A percentile compares a stretch with the other conserved stretches of the same genome.
Evolutionary conservation across 208 protist species (phyloP).

Genomic region (Acanthamoeba castellanii): DNA sequence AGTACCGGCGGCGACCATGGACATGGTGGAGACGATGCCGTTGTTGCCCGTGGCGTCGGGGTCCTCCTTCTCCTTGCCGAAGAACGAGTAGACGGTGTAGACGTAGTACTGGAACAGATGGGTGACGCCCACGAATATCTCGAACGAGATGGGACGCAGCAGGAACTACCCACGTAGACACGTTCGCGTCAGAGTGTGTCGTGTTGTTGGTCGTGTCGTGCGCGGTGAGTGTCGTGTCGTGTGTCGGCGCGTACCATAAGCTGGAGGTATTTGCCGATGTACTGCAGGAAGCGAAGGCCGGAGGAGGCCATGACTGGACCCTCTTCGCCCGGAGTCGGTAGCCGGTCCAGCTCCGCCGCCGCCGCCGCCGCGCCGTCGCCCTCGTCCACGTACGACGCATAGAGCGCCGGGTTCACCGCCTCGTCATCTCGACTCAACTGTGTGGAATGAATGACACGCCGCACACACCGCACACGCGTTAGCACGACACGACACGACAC

Average conservation of each 20-base stretch:
- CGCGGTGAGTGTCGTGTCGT: not conserved
- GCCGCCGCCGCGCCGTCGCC: not conserved
- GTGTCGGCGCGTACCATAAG: not conserved
- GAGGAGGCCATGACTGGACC: slow-evolving; percentile 37
- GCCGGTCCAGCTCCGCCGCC: not conserved
- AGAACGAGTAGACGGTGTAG: slow-evolving; percentile 12
- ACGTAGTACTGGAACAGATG: slow-evolving; percentile 68
- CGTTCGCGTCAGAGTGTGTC: not conserved
- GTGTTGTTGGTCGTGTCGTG: not conserved
- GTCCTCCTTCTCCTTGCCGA: slow-evolving; percentile 44
- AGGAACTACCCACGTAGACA: not conserved
- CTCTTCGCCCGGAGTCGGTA: not conserved
- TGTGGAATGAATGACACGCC: not conserved
- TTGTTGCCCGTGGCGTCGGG: slow-evolving; percentile 12
- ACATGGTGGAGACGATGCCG: slow-evolving; percentile 14
- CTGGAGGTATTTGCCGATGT: slow-evolving; percentile 65
- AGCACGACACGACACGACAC: not conserved
- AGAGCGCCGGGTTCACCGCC: slow-evolving; percentile 39
- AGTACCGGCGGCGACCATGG: slow-evolving; percentile 43
- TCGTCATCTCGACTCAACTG: slow-evolving; percentile 22
- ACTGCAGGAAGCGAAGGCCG: slow-evolving; percentile 52
- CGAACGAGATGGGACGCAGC: slow-evolving; percentile 59
- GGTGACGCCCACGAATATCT: slow-evolving; percentile 56
- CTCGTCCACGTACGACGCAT: slow-evolving; percentile 54
- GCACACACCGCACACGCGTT: not conserved